Evolutionary conservation across 2,329 filamentous ascomycete species (phyloP), one percentile per base, ranked within the genome.

Genomic region (Macroventuria anomochaeta): DNA sequence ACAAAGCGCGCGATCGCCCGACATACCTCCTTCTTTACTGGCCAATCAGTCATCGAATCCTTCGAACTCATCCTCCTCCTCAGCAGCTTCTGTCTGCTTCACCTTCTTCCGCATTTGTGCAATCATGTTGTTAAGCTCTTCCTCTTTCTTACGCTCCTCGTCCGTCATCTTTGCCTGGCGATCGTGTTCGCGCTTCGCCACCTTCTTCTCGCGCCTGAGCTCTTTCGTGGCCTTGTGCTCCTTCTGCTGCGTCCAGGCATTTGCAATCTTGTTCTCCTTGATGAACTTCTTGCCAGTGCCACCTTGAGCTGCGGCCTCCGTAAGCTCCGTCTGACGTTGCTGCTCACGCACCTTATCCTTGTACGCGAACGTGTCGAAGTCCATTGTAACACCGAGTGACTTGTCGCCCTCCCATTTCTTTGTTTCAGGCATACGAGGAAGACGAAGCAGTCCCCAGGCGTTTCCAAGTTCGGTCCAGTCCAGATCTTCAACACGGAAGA

Each of bases 361-460:
- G 62, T 80, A 81, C 0, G 70, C 68, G 18, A 76, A 73, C 0
- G 60, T 59, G 37, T 76, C 65, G n/a, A 77, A 72, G 42, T 79
- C 72, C 17, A 80, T 61, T 3, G 63, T 57, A 0, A 79, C 63
- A 2, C 77, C 76, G 2, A 78, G 65, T 5, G 63, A 72, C 17
- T 76, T 70, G 55, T 82, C 77, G n/a, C 75, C 73, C 12, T 77
- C 75, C 65, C 77, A 77, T 13, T 74, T 75, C 61, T 79, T 80
- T 18, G 79, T 78, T 74, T 99, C 95, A 0, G 95, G 93, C 95
- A 99, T 99, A 70, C 89, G 91, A 3, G 95, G 95, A 59, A 97
- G 81, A 43, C 87, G 87, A 2, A 97, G 80, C 0, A 99, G 80
- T 1, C 91, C 95, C 91, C 93, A 99, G 0, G 88, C 89, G 47